A percentile compares a stretch with the other conserved stretches of the same genome.
Conservation (phyloP, 23 red algal species). For the Gracilariopsis chorda region DNA sequence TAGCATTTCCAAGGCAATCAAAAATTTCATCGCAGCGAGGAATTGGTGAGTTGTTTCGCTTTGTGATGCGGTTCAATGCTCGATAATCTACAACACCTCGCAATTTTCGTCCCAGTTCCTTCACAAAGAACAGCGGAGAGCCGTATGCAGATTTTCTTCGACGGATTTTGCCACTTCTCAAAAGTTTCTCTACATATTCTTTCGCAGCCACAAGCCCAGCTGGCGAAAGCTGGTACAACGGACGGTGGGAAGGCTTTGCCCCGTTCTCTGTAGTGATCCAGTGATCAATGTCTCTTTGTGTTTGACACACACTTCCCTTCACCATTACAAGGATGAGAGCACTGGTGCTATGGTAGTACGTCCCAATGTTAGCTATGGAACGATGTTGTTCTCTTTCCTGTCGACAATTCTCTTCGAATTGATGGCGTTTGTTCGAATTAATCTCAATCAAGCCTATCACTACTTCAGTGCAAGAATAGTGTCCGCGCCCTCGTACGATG, state of each 20-base stretch:
- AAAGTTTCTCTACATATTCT: neutral
- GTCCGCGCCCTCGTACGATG: no score
- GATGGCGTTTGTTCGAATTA: no score
- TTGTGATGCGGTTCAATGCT: neutral
- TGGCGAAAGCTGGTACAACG: neutral
- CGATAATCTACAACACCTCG: neutral
- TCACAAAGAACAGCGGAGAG: neutral
- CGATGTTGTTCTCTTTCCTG: no score
- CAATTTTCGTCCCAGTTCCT: neutral
- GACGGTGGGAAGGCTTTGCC: neutral
- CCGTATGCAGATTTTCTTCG: neutral
- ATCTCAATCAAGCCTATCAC: no score
- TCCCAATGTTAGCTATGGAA: no score
- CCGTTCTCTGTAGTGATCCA: no score
- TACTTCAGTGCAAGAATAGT: no score
- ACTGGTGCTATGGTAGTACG: no score
- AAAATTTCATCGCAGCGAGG: slow-evolving; percentile 5
- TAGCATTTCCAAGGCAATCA: neutral
- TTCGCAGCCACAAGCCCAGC: neutral
- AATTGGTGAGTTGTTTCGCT: neutral
- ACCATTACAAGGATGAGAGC: no score
- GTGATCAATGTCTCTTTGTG: no score
- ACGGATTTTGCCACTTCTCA: neutral
- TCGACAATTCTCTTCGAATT: no score
- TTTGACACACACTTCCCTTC: no score